These are phyloP conservation scores for Margaritispora aquatica DNA, from an alignment of 495 filamentous ascomycete genomes.

Conservation along the genomic window DNA sequence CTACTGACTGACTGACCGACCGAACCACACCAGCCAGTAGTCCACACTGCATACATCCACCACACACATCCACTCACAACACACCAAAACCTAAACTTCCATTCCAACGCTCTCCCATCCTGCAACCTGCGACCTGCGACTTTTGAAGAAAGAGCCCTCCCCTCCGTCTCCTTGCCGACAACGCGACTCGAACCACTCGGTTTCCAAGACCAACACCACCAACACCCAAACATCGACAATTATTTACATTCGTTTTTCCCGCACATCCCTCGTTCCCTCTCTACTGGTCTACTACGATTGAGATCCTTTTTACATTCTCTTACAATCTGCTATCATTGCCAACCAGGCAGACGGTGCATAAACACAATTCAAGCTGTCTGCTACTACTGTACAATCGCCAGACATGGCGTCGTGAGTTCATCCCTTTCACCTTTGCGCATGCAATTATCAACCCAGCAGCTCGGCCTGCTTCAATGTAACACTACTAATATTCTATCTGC, in stretches of 20 bases:
- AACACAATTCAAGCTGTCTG: slow-evolving; percentile 19
- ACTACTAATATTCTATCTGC: slow-evolving; percentile 10
- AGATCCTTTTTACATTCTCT: not conserved
- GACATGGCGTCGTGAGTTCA: slow-evolving; percentile 26
- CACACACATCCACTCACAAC: not conserved
- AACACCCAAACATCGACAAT: not conserved
- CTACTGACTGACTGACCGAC: no score
- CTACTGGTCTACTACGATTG: no score
- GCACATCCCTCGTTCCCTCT: not conserved
- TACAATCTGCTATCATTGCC: slow-evolving; percentile 4
- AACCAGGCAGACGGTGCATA: slow-evolving; percentile 2
- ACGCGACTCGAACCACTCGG: not conserved
- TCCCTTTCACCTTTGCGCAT: slow-evolving; percentile 13
- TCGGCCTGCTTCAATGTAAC: not conserved
- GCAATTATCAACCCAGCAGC: not conserved
- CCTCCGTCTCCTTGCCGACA: not conserved
- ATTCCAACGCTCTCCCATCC: not conserved
- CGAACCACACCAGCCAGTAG: no score
- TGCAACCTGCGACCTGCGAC: no score
- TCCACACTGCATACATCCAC: no score
- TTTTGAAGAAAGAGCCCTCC: not conserved
- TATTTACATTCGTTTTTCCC: not conserved
- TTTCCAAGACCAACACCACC: not conserved
- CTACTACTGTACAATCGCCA: slow-evolving; percentile 21
- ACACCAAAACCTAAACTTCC: not conserved